phyloP scores from a whole-genome alignment of 352 stramenopile species.

The Phytopythium sindhum region DNA sequence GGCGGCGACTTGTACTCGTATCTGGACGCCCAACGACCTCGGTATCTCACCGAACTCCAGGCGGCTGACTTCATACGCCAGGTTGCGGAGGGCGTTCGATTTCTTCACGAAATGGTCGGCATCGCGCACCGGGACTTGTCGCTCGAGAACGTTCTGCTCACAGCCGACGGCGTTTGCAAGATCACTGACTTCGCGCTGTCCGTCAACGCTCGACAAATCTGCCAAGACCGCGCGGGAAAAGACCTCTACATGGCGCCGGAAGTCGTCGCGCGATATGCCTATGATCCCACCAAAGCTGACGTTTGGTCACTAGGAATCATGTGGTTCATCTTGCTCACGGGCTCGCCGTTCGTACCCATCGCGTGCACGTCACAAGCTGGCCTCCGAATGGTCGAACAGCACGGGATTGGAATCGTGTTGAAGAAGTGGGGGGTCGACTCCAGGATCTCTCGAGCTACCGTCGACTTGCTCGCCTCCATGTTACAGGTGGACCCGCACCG shows the following conservation, averaged over 20 bases:
- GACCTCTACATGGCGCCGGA: constrained; percentile 37
- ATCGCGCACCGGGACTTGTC: constrained; percentile 39
- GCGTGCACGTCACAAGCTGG: constrained; percentile 24
- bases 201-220: constrained; percentile 11
- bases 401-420: constrained; percentile 21
- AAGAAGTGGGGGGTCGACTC: constrained; percentile 23
- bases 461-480: neutral
- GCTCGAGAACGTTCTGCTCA: constrained; percentile 38
- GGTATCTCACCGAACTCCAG: constrained; percentile 7
- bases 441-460: neutral
- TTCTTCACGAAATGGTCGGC: constrained; percentile 17
- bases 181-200: constrained; percentile 48
- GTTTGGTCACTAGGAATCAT: constrained; percentile 52
- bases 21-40: constrained; percentile 18
- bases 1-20: constrained; percentile 27
- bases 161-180: constrained; percentile 26
- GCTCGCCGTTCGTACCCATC: constrained; percentile 26
- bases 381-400: constrained; percentile 27
- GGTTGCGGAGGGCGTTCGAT: constrained; percentile 14
- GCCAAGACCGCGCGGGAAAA: constrained; percentile 32
- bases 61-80: constrained; percentile 26
- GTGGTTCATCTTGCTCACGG: constrained; percentile 46
- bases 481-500: neutral
- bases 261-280: constrained; percentile 16
- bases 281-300: constrained; percentile 40